A percentile compares a stretch with the other conserved stretches of the same genome.
Conservation (phyloP, 116 monocot species). For the Posidonia oceanica region DNA sequence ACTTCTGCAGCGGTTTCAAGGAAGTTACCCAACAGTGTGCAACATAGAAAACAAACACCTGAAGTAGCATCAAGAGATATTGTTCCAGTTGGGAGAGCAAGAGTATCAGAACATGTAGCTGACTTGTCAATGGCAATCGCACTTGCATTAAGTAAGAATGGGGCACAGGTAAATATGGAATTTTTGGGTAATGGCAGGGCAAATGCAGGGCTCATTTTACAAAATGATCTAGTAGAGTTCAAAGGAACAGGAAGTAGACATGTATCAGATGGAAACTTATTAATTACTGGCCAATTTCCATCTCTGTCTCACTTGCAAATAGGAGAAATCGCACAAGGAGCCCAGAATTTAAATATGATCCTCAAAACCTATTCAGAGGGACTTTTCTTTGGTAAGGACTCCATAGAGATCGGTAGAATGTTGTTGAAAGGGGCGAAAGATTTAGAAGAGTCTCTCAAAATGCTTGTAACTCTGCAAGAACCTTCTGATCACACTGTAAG, state of each 20-base stretch:
- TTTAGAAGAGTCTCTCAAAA: constrained; percentile 58
- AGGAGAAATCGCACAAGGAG: constrained; percentile 37
- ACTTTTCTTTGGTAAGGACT: constrained; percentile 21
- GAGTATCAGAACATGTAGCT: constrained; percentile 10
- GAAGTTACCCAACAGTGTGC: constrained; percentile 10
- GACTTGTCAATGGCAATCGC: constrained; percentile 72
- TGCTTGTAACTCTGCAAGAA: constrained; percentile 52
- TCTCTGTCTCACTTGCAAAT: constrained; percentile 30
- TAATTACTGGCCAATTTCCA: constrained; percentile 15
- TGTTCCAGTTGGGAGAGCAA: constrained; percentile 25
- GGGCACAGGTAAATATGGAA: constrained; percentile 47
- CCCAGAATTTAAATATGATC: constrained; percentile 56
- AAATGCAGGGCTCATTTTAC: constrained; percentile 31
- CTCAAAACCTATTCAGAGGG: constrained; percentile 29
- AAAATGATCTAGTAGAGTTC: constrained; percentile 20
- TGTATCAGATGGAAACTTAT: constrained; percentile 10
- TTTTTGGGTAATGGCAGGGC: constrained; percentile 15
- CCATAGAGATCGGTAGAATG: constrained; percentile 31
- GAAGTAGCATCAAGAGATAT: constrained; percentile 33
- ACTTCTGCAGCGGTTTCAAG: background rate
- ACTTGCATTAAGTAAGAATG: constrained; percentile 44
- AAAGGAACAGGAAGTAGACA: constrained; percentile 10
- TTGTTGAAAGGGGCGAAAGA: constrained; percentile 57
- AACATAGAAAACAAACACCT: constrained; percentile 10
- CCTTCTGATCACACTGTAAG: constrained; percentile 43